These are phyloP conservation scores for Tricholomella constricta DNA, from an alignment of 768 basidiomycete species.

Conservation along the genomic window DNA sequence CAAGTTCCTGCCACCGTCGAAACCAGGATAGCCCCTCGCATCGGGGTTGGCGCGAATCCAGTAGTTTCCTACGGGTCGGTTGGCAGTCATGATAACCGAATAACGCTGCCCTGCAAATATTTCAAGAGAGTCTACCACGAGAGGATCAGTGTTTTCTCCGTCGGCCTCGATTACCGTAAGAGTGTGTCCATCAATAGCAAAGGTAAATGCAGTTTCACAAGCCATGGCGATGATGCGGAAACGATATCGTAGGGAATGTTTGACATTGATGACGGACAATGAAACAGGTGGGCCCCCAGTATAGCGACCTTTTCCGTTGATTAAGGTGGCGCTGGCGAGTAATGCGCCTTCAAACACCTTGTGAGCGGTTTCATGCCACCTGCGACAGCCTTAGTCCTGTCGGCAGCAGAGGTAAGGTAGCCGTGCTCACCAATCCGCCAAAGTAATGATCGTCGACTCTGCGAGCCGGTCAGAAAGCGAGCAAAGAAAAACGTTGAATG, in stretches of 20 bases:
- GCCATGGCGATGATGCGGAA: conserved; percentile 36
- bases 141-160: conserved; percentile 40
- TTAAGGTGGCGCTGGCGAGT: conserved; percentile 17
- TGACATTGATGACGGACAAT: conserved; percentile 37
- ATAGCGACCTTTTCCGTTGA: conserved; percentile 44
- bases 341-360: background rate
- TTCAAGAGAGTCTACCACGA: conserved; percentile 42
- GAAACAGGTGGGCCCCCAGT: conserved; percentile 20
- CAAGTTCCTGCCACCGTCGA: conserved; percentile 42
- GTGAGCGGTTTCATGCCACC: background rate
- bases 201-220: conserved; percentile 38
- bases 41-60: conserved; percentile 42
- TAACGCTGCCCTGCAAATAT: conserved; percentile 40
- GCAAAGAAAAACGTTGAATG: background rate
- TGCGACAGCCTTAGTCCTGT: background rate
- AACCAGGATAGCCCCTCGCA: conserved; percentile 21
- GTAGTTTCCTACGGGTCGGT: conserved; percentile 52
- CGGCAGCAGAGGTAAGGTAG: background rate
- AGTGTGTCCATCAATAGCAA: conserved; percentile 47
- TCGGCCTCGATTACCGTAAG: conserved; percentile 59
- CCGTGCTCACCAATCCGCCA: conserved; percentile 36
- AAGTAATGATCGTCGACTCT: conserved; percentile 45
- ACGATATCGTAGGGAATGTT: conserved; percentile 33
- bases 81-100: conserved; percentile 41
- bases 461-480: background rate